These are phyloP conservation scores for Ceratocystis destructans DNA, from an alignment of 2,329 filamentous ascomycete species.

Conservation along the genomic window DNA sequence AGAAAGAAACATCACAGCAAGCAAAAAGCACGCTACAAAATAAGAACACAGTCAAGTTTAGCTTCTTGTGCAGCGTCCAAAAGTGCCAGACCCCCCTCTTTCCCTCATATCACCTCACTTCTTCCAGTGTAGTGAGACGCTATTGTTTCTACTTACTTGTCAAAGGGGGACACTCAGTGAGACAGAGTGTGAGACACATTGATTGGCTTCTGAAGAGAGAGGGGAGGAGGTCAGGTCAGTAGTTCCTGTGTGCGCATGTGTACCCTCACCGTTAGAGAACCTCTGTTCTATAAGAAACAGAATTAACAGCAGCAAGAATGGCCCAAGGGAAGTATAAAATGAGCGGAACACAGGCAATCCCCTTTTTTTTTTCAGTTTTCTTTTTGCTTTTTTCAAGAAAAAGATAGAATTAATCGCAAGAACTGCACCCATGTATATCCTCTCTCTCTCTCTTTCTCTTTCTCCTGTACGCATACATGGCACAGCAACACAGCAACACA, in stretches of 20 bases:
- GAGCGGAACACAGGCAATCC: too few species aligned
- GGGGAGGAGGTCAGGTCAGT: not conserved
- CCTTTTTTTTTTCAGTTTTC: too few species aligned
- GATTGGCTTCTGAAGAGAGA: not conserved
- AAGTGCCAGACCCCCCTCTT: not conserved
- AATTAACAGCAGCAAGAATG: not conserved
- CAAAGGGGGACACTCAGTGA: not conserved
- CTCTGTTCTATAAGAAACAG: constrained; percentile 1
- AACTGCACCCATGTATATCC: not conserved
- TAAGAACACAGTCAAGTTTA: not conserved
- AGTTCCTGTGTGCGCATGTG: not conserved
- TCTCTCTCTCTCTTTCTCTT: not conserved
- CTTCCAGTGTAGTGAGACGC: not conserved
- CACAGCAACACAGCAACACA: not conserved
- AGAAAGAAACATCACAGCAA: not conserved
- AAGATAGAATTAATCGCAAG: not conserved
- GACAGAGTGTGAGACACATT: constrained; percentile 1
- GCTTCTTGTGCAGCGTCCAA: constrained; percentile 7
- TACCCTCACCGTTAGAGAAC: not conserved
- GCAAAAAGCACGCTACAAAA: not conserved
- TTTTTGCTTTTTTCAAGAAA: too few species aligned
- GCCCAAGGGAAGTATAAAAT: not conserved
- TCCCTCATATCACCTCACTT: not conserved
- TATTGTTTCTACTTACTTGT: constrained; percentile 4
- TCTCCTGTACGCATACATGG: not conserved